Base-by-base conservation (phyloP, 2,329 filamentous ascomycete genomes). In the Aspergillus sp. region DNA sequence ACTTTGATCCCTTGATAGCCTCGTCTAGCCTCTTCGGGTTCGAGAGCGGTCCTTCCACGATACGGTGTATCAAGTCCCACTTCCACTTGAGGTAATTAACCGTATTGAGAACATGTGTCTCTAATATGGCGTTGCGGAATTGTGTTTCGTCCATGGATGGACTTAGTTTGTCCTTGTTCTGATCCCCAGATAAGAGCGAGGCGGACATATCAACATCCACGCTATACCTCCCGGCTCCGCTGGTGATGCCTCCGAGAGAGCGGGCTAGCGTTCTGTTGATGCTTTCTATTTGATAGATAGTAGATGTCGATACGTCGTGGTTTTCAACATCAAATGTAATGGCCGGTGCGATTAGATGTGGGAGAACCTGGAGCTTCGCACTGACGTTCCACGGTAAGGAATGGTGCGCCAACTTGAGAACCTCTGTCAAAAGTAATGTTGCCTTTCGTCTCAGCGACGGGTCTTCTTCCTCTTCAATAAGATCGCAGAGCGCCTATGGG, bases 231-330 rank as follows among this genome's bases (percentile, higher is more conserved):
- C 76, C 77, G 4, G 73, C 65, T 27, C 69, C 69, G 51, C 70
- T 70, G 30, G 73, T 66, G 39, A 75, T 68, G n/a, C 41, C 51
- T 2, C 79, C 77, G 5, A 86, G 84, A 48, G 91, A 96, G 57
- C 92, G 85, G 70, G 96, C 96, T 13, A 99, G 78, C 0, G 93
- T 98, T 61, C 91, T 86, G 73, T 93, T 99, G 64, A 99, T 92
- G 70, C 93, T 97, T 77, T 96, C 96, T 54, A 99, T 96, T 71
- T 98, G 95, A 69, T 98, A 99, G 12, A 99, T 91, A 17, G 96
- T 96, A 7, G 91, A 88, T 7, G 91, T 93, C 6, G 93, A 91
- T 56, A 89, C 82, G 65, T 93, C 93, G 54, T 91, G 87, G 22
- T 86, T 83, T 30, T 93, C 86, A 19, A 86, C 81, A 20, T 85